These are phyloP conservation scores for Naganishia antarctica DNA, from an alignment of 768 basidiomycete genomes.

Conservation along the genomic window DNA sequence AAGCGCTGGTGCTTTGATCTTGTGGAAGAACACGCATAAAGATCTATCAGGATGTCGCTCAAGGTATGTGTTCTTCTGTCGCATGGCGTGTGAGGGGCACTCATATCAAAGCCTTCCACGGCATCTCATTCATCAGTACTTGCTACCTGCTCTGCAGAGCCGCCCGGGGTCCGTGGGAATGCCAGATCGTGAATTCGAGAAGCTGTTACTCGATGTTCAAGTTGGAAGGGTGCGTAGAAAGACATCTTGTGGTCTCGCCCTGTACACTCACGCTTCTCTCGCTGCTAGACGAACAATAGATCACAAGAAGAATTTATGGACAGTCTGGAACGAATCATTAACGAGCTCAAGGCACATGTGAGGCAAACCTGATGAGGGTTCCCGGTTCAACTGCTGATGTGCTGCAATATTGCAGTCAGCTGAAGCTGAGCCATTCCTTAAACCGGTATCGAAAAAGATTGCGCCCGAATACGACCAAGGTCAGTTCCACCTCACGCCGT, in stretches of 20 bases:
- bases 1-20: no score
- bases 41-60: constrained; percentile 22
- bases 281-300: constrained; percentile 21
- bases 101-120: constrained; percentile 36
- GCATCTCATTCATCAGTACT: constrained; percentile 59
- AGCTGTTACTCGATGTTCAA: constrained; percentile 77
- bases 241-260: background rate
- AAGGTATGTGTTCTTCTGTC: constrained; percentile 17
- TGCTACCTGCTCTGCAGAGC: constrained; percentile 78
- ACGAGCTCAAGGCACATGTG: constrained; percentile 67
- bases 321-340: constrained; percentile 78
- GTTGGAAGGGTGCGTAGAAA: constrained; percentile 69
- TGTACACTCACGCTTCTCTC: constrained; percentile 17
- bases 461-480: constrained; percentile 91
- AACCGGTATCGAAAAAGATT: constrained; percentile 82
- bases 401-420: constrained; percentile 51
- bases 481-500: constrained; percentile 49
- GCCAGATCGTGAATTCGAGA: constrained; percentile 68
- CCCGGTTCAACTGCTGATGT: background rate
- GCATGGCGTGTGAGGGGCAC: no score
- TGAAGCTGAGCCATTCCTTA: constrained; percentile 86
- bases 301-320: constrained; percentile 82
- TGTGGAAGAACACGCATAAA: no score
- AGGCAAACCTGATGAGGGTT: constrained; percentile 61
- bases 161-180: constrained; percentile 62